Evolutionary conservation across 1,284 basidiomycete species (phyloP).

Genomic region (Microbotryomycetes sp.): DNA sequence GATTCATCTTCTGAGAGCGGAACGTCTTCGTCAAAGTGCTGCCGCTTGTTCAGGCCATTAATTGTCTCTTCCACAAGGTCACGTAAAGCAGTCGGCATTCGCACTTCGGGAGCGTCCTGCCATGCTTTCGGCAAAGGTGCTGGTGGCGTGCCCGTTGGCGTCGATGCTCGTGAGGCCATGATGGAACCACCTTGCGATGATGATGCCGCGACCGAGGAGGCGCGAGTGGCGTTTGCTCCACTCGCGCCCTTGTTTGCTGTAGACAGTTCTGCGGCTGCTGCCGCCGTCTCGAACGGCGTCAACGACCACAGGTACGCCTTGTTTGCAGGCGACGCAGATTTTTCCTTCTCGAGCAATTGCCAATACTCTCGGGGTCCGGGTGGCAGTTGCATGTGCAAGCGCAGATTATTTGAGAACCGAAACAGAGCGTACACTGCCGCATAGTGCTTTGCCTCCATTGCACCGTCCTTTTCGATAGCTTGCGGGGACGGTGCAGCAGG

Average conservation of each 20-base stretch:
- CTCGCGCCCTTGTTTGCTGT: slow-evolving; percentile 40
- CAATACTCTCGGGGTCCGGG: slow-evolving; percentile 62
- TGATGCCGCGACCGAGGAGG: slow-evolving; percentile 2
- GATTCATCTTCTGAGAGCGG: slow-evolving; percentile 5
- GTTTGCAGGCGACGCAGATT: slow-evolving; percentile 52
- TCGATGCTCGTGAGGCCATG: slow-evolving; percentile 33
- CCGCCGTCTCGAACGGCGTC: slow-evolving; percentile 73
- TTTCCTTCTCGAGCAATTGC: slow-evolving; percentile 65
- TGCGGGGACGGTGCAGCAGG: slow-evolving; percentile 52
- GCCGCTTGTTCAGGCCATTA: slow-evolving; percentile 9
- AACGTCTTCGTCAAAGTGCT: neutral
- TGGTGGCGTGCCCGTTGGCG: slow-evolving; percentile 12
- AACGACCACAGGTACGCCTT: slow-evolving; percentile 75
- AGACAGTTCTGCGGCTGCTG: slow-evolving; percentile 49
- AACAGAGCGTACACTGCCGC: slow-evolving; percentile 80
- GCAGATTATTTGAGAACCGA: slow-evolving; percentile 71
- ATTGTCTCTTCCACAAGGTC: slow-evolving; percentile 66
- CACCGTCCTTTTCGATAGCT: slow-evolving; percentile 45
- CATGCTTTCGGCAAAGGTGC: slow-evolving; percentile 49
- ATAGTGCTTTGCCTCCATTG: slow-evolving; percentile 71
- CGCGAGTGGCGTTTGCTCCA: slow-evolving; percentile 5
- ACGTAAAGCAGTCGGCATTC: slow-evolving; percentile 67
- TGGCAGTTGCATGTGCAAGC: slow-evolving; percentile 68
- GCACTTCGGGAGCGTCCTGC: slow-evolving; percentile 67
- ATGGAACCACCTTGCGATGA: neutral